Evolutionary conservation across 2,329 filamentous ascomycete species (phyloP), one percentile per base, ranked within the genome.

Genomic region (Aspergillus alliaceus): DNA sequence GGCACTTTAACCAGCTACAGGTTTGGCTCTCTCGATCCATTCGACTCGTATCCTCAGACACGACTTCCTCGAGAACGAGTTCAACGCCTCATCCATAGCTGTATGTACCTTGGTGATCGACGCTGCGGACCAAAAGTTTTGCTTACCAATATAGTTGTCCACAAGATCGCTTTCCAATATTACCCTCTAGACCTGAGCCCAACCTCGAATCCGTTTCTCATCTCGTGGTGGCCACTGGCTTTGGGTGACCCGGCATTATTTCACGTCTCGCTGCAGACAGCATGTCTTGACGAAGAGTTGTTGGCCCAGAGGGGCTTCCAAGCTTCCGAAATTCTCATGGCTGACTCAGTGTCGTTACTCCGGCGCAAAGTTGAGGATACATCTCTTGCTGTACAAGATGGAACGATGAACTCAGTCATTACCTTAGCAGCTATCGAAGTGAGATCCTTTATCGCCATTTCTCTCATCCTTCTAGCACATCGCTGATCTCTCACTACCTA

Each of bases 171-270:
- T 0, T 86, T 86, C 51, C 80, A 85, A 59, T 86, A 85, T 63
- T 86, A 86, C 62, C 84, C 83, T 0, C 72, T 85, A 20, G 84
- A 86, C 51, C 70, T 84, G 7, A 78, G 75, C 58, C 64, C 75
- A n/a, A 68, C 68, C 0, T 82, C 83, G 7, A 86, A 86, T 61
- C 83, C 83, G 0, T 86, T 86, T 58, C 70, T 86, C 18, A 71
- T 84, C 6, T 84, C 82, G 0, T 86, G 84, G 84, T 86, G 84
- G 83, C 84, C 84, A 0, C 72, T 82, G 1, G 82, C 83, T 0
- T 74, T 86, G 0, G 78, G 74, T 0, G 83, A 86, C 54, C 81
- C 83, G 0, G 82, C 82, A 4, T 63, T 86, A 1, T 86, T 86
- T 53, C 82, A 86, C 60, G 82, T 86, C 24, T 85, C 82, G 2